phyloP scores from a whole-genome alignment of 345 rosid genomes.

The Murraya paniculata region DNA sequence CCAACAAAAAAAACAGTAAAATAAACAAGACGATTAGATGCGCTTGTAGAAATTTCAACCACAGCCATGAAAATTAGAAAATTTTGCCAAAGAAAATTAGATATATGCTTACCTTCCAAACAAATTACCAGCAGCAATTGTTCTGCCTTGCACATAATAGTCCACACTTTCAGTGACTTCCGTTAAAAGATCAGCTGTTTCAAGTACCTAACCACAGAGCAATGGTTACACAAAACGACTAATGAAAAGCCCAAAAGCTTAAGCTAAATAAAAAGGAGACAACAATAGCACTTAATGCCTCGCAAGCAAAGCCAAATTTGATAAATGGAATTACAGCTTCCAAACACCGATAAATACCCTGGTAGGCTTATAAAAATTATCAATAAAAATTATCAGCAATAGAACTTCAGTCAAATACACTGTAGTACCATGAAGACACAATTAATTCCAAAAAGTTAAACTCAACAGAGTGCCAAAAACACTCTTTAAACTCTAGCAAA shows the following conservation, averaged over 20 bases:
- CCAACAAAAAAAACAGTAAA: neutral
- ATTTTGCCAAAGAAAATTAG: neutral
- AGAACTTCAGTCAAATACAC: neutral
- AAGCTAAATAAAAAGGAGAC: neutral
- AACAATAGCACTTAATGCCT: neutral
- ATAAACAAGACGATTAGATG: neutral
- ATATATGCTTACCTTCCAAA: slow-evolving; percentile 72
- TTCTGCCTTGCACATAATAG: slow-evolving; percentile 96
- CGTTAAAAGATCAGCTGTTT: slow-evolving; percentile 91
- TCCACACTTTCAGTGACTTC: slow-evolving; percentile 99
- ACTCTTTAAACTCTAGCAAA: neutral
- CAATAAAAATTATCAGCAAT: too few relatives aligned
- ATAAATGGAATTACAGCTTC: neutral
- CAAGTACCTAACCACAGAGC: slow-evolving; percentile 64
- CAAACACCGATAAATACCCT: neutral
- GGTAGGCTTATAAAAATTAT: too few relatives aligned
- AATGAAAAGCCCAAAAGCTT: neutral
- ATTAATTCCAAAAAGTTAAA: neutral
- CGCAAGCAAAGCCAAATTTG: neutral
- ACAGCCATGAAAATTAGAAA: slow-evolving; percentile 5
- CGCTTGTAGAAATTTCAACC: slow-evolving; percentile 7
- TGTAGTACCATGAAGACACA: neutral
- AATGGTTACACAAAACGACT: neutral
- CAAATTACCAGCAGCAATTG: slow-evolving; percentile 92
- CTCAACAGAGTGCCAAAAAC: neutral